These are phyloP conservation scores for Acrocalymma vagum DNA, from an alignment of 2,329 filamentous ascomycete genomes.

Conservation along the genomic window DNA sequence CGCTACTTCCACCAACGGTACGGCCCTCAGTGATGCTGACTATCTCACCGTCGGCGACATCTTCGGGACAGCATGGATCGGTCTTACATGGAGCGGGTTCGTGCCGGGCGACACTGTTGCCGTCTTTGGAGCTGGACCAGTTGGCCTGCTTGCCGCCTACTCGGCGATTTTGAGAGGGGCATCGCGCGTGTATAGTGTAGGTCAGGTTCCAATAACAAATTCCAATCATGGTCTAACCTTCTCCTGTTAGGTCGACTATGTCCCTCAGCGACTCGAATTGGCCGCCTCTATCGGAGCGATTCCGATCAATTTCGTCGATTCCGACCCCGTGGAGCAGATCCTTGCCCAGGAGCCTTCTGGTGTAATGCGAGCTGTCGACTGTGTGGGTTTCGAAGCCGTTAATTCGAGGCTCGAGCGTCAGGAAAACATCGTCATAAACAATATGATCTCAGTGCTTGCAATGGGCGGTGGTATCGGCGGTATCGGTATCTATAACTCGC, in stretches of 20 bases:
- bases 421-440: conserved; percentile 27
- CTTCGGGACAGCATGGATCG: conserved; percentile 33
- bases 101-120: conserved; percentile 35
- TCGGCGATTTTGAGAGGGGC: conserved; percentile 44
- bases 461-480: conserved; percentile 38
- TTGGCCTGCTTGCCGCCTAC: conserved; percentile 42
- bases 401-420: conserved; percentile 26
- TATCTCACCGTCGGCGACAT: conserved; percentile 41
- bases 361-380: conserved; percentile 12
- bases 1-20: conserved; percentile 1
- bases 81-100: conserved; percentile 29
- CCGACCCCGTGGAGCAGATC: conserved; percentile 41
- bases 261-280: conserved; percentile 21
- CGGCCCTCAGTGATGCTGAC: conserved; percentile 19
- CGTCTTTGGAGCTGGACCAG: conserved; percentile 45
- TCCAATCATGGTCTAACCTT: no score
- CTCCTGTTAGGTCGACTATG: no score
- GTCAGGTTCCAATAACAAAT: no score
- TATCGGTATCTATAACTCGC: conserved; percentile 26
- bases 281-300: conserved; percentile 43
- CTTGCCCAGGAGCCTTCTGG: conserved; percentile 22
- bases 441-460: conserved; percentile 36
- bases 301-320: conserved; percentile 41
- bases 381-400: conserved; percentile 15
- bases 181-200: conserved; percentile 37